Base-by-base conservation (phyloP, 2,329 filamentous ascomycete species). In the Pseudogymnoascus sp. region DNA sequence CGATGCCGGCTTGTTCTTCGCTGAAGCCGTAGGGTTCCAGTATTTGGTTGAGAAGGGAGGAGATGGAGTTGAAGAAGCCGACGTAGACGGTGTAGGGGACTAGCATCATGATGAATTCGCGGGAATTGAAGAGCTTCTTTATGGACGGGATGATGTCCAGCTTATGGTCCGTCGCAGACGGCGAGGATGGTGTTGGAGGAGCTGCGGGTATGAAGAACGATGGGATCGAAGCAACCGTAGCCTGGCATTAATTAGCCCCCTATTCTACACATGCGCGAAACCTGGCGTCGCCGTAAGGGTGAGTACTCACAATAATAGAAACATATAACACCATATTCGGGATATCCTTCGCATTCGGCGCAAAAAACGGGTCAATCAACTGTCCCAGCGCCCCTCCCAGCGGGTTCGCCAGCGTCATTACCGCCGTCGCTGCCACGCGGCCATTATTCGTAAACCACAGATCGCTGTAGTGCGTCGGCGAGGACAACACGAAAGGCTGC, bases 61-160 rank as follows among this genome's bases (percentile, higher is more conserved):
- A 95, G 66, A 92, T 79, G 67, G 88, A 88, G 80, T 97, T 97
- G 85, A 99, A 99, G 77, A 94, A 87, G 68, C 89, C 92, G 64
- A 96, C 90, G 74, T 92, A 96, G 68, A 92, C 75, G 66, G 83
- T 77, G 75, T 93, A 97, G n/a, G 92, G 87, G 63, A 92, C 69
- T 64, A 92, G 78, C 66, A 97, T 75, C 65, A 96, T 81, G 81
- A 86, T 96, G 74, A 96, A 88, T 71, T 93, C 87, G 15, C 82
- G 78, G 4, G 84, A 89, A 33, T 70, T 72, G 54, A 80, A 71
- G 47, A 92, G 73, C 15, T 82, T 81, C 6, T 76, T 70, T 24
- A 83, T 63, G 2, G 75, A 90, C 64, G 65, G 79, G 71, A 72
- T 72, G 15, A 87, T 73, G 7, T 74, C 70, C 31, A 81, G 74